A percentile compares a stretch with the other conserved stretches of the same genome.
Evolutionary conservation across 495 filamentous ascomycete genomes (phyloP).

Genomic region (Lophiotrema nucula): DNA sequence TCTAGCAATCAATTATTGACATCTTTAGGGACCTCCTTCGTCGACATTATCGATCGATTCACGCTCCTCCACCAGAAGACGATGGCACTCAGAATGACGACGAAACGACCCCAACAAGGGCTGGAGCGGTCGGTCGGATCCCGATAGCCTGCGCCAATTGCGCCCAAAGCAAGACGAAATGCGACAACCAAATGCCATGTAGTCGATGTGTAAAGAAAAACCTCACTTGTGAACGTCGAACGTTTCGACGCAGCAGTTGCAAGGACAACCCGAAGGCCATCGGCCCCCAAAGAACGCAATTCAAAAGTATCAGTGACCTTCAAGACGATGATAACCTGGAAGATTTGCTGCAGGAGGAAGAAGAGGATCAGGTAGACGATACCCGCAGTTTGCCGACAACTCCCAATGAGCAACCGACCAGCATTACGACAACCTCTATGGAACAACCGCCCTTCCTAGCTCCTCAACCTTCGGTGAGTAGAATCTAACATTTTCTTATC

Average conservation of each 20-base stretch:
- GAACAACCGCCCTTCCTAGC: too few species aligned
- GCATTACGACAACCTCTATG: too few species aligned
- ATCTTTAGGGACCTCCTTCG: not conserved
- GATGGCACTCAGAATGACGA: not conserved
- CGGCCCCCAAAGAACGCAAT: not conserved
- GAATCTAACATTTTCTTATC: too few species aligned
- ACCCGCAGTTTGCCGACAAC: too few species aligned
- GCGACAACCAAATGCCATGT: not conserved
- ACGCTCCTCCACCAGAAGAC: not conserved
- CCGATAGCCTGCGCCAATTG: not conserved
- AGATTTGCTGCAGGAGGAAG: too few species aligned
- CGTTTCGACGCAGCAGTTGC: not conserved
- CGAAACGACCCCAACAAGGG: not conserved
- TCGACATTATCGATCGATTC: not conserved
- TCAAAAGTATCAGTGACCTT: too few species aligned
- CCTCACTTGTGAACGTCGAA: not conserved
- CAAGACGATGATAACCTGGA: too few species aligned
- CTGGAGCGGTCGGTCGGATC: not conserved
- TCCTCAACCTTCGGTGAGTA: too few species aligned
- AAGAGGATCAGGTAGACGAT: too few species aligned
- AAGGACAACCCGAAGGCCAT: not conserved
- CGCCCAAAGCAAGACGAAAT: constrained; percentile 3
- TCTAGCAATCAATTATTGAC: not conserved
- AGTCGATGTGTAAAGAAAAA: constrained; percentile 1
- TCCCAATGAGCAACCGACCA: too few species aligned